A percentile compares a stretch with the other conserved stretches of the same genome.
Evolutionary conservation across 441 rosid genomes (phyloP).

Genomic region (Pelargonium hybrid): DNA sequence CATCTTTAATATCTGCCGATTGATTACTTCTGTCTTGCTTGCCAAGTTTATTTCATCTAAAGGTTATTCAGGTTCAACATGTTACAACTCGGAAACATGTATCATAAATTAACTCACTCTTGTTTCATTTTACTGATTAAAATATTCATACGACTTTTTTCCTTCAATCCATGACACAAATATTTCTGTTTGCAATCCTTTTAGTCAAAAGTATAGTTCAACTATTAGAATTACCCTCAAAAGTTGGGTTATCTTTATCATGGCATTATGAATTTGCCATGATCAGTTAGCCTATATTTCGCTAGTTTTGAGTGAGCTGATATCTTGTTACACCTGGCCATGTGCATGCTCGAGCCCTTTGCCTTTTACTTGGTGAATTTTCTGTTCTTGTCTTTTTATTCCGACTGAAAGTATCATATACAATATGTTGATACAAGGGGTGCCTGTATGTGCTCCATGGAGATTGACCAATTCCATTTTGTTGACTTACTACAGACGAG

Average conservation of each 20-base stretch:
- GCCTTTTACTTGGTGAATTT: too few species aligned
- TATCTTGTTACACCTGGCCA: background rate
- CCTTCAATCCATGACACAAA: background rate
- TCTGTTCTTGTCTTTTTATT: background rate
- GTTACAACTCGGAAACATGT: background rate
- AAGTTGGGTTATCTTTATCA: background rate
- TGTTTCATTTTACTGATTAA: background rate
- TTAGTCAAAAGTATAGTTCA: background rate
- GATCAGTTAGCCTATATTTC: background rate
- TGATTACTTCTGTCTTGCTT: background rate
- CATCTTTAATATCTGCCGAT: background rate
- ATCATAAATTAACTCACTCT: background rate
- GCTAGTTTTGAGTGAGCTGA: background rate
- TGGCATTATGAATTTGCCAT: background rate
- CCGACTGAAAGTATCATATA: background rate
- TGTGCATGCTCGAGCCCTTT: background rate
- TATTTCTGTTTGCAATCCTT: background rate
- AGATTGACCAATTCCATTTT: background rate
- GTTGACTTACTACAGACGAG: background rate
- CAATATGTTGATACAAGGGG: background rate
- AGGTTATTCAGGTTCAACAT: background rate
- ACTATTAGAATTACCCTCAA: background rate
- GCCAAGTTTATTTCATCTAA: background rate
- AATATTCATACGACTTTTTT: background rate
- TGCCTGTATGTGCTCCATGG: background rate